phyloP scores from a whole-genome alignment of 345 rosid genomes.

The Boechera stricta region DNA sequence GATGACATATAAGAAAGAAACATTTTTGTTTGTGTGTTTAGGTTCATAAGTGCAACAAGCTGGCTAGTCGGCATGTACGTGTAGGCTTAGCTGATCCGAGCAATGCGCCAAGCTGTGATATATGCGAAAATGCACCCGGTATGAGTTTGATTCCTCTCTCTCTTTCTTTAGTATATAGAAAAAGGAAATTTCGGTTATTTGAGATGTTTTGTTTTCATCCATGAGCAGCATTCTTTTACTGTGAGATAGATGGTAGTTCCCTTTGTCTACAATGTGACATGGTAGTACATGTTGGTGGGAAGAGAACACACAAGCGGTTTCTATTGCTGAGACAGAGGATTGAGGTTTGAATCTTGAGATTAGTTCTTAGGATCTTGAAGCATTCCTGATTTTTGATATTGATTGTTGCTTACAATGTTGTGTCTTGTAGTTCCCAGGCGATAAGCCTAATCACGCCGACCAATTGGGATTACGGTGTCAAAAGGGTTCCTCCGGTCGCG shows the following conservation, averaged over 20 bases:
- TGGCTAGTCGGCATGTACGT: constrained; percentile 82
- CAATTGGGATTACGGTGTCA: constrained; percentile 46
- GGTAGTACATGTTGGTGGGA: constrained; percentile 85
- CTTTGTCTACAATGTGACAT: constrained; percentile 88
- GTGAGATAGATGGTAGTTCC: constrained; percentile 83
- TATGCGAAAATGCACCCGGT: constrained; percentile 88
- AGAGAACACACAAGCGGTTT: constrained; percentile 72
- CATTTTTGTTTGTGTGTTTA: constrained; percentile 32
- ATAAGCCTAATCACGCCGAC: constrained; percentile 52
- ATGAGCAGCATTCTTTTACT: constrained; percentile 80
- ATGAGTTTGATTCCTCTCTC: constrained; percentile 22
- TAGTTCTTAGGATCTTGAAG: neutral
- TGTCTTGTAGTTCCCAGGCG: constrained; percentile 72
- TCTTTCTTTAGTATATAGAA: neutral
- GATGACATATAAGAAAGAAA: neutral
- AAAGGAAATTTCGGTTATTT: neutral
- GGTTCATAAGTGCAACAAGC: constrained; percentile 88
- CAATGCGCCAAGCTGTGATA: constrained; percentile 73
- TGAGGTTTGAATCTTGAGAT: constrained; percentile 54
- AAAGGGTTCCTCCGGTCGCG: constrained; percentile 40
- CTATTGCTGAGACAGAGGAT: constrained; percentile 78
- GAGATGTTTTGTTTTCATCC: neutral
- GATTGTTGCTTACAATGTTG: neutral
- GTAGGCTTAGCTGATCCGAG: constrained; percentile 78
- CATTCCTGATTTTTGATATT: constrained; percentile 9